Percentiles rank a stretch among this genome's conserved stretches.
Evolutionary conservation across 331 rosid species (phyloP).

Genomic region (Phaseolus coccineus): DNA sequence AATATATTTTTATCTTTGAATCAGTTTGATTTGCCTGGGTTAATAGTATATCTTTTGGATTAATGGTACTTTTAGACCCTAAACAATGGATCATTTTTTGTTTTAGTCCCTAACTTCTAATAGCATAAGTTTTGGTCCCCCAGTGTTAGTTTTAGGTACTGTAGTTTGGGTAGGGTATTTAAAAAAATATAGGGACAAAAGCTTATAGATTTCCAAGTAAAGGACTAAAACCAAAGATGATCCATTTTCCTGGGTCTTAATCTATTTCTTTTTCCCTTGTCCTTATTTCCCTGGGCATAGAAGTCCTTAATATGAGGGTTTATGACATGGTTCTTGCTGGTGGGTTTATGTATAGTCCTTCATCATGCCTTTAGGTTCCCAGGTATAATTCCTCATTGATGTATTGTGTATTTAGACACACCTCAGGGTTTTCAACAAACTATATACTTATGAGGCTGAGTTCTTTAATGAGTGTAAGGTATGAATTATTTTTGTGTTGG

Average conservation of each 20-base stretch:
- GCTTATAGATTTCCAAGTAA: not conserved
- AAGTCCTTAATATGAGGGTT: conserved; percentile 53
- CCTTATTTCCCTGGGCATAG: conserved; percentile 38
- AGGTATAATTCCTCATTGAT: conserved; percentile 50
- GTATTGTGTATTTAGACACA: conserved; percentile 52
- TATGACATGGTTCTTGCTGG: conserved; percentile 49
- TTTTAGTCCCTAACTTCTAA: not conserved
- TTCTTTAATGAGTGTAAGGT: conserved; percentile 31
- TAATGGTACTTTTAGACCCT: not conserved
- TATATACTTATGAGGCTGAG: conserved; percentile 5
- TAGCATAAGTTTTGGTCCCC: not conserved
- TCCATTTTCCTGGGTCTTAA: not conserved
- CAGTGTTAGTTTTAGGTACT: not conserved
- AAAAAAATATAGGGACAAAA: not conserved
- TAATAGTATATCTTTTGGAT: conserved; percentile 25
- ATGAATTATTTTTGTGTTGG: conserved; percentile 33
- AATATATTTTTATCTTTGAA: conserved; percentile 24
- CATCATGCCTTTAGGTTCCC: conserved; percentile 50
- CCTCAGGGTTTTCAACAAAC: conserved; percentile 56
- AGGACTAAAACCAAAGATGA: not conserved
- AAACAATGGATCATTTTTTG: not conserved
- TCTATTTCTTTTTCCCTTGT: not conserved
- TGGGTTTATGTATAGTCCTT: conserved; percentile 66
- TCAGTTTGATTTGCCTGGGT: conserved; percentile 47
- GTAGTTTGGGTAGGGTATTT: not conserved